Conservation (phyloP, 352 stramenopile genomes). For the Hyphochytrium catenoides region DNA sequence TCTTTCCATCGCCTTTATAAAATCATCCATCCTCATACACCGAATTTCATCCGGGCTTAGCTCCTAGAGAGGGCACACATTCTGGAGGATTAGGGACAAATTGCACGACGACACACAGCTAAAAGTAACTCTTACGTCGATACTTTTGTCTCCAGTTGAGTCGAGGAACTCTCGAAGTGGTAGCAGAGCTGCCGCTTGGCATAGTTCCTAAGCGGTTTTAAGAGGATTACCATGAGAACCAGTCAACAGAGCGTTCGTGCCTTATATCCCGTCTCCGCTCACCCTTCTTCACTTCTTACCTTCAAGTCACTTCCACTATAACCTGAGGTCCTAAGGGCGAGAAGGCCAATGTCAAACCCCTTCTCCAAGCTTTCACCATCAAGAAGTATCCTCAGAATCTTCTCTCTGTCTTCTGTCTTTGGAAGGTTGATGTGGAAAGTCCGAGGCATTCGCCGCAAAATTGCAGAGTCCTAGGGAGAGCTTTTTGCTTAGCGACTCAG, state of each 20-base stretch:
- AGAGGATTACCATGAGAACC: no score
- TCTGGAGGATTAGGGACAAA: conserved; percentile 2
- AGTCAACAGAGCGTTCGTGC: no score
- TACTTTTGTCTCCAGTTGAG: conserved; percentile 17
- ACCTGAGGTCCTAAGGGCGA: conserved; percentile 59
- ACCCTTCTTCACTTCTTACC: no score
- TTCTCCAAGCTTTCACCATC: conserved; percentile 46
- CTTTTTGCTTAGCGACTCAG: neutral
- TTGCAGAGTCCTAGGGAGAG: conserved; percentile 49
- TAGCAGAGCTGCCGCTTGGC: conserved; percentile 58
- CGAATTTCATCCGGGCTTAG: conserved; percentile 21
- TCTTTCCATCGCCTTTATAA: conserved; percentile 55
- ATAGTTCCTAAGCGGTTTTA: no score
- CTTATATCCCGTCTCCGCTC: no score
- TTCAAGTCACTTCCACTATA: conserved; percentile 90
- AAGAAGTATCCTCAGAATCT: conserved; percentile 81
- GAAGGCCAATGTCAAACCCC: conserved; percentile 41
- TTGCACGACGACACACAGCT: neutral
- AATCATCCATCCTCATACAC: conserved; percentile 42
- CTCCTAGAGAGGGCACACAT: conserved; percentile 11
- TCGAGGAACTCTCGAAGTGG: conserved; percentile 55
- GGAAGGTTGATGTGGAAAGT: conserved; percentile 86
- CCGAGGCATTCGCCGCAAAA: conserved; percentile 82
- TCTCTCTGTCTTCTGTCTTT: conserved; percentile 44
- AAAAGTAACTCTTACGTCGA: conserved; percentile 10